Evolutionary conservation across 2,329 filamentous ascomycete species (phyloP), one percentile per base, ranked within the genome.

Genomic region (Penicillium sp.): DNA sequence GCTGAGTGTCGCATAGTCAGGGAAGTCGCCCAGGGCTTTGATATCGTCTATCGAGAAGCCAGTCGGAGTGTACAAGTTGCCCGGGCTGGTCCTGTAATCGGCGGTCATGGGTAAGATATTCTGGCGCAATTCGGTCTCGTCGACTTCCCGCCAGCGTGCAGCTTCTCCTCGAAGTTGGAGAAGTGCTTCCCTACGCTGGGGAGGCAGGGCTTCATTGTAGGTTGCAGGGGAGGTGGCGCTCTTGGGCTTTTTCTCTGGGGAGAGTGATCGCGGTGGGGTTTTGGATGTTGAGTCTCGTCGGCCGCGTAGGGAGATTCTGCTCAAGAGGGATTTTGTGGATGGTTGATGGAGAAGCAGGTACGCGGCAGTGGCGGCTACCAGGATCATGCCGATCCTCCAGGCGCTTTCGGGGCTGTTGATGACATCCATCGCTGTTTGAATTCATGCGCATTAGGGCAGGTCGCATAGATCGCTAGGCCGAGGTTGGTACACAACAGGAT

Each of bases 1-100:
- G 51, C 88, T 91, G 11, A 96, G 78, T 2, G 81, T 77, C 5
- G 90, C 85, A 73, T 96, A 96, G 71, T 94, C 87, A 0, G 91
- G 91, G 58, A 96, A 96, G 65, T 90, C 82, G 0, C 91, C 91
- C 1, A 96, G 77, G 0, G 83, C 82, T 56, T 83, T 84, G 63
- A 96, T 82, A 57, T 96, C 90, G 2, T 82, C 81, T 0, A 88
- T 80, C 0, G 89, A 88, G 68, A 93, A 89, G 1, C 88, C 90
- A 43, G 85, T 91, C 1, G 85, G 86, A 1, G 86, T 87, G 69
- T 83, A 88, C 28, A 79, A 79, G 20, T 71, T 61, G 17, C 72
- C 67, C 38, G 70, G 63, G 57, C 74, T 76, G 11, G 59, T 69
- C 45, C 64, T 64, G 63, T 79, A 82, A 61, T 81, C 70, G 56